A percentile compares a stretch with the other conserved stretches of the same genome.
phyloP scores from a whole-genome alignment of 805 yeast species.

The Saccharomyces kudriavzevii region DNA sequence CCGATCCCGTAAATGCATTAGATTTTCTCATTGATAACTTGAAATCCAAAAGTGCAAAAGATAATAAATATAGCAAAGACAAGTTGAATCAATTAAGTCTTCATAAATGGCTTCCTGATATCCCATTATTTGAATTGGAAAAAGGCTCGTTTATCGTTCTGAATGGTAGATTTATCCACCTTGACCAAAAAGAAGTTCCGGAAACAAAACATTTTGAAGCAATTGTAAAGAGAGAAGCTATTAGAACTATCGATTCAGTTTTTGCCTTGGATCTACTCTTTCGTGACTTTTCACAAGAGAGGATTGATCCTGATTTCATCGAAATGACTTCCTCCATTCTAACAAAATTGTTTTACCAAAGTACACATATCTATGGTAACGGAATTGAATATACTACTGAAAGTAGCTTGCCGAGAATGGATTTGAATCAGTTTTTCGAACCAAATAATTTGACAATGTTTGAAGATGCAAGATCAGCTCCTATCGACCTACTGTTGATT shows the following conservation, averaged over 20 bases:
- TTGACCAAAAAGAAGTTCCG: slow-evolving; percentile 21
- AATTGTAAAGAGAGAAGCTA: slow-evolving; percentile 40
- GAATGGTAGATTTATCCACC: slow-evolving; percentile 47
- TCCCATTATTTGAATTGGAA: slow-evolving; percentile 5
- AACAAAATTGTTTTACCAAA: slow-evolving; percentile 37
- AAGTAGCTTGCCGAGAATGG: slow-evolving; percentile 40
- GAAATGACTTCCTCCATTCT: slow-evolving; percentile 39
- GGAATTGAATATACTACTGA: slow-evolving; percentile 37
- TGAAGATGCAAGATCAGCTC: slow-evolving; percentile 18
- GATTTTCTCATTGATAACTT: neutral
- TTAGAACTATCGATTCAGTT: slow-evolving; percentile 36
- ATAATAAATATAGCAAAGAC: neutral
- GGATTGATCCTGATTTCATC: slow-evolving; percentile 35
- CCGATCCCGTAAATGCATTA: slow-evolving; percentile 6
- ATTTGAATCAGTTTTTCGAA: slow-evolving; percentile 29
- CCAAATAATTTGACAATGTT: slow-evolving; percentile 15
- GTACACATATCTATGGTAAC: slow-evolving; percentile 15
- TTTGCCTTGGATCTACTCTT: slow-evolving; percentile 19
- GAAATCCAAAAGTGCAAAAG: neutral
- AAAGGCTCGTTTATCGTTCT: slow-evolving; percentile 36
- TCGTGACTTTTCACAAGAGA: slow-evolving; percentile 12
- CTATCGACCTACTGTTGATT: slow-evolving; percentile 49
- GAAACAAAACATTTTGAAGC: slow-evolving; percentile 29
- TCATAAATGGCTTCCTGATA: slow-evolving; percentile 22
- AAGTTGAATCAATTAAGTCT: slow-evolving; percentile 7